Conservation (phyloP, 2,329 filamentous ascomycete species). For the Mollisiaceae sp. region DNA sequence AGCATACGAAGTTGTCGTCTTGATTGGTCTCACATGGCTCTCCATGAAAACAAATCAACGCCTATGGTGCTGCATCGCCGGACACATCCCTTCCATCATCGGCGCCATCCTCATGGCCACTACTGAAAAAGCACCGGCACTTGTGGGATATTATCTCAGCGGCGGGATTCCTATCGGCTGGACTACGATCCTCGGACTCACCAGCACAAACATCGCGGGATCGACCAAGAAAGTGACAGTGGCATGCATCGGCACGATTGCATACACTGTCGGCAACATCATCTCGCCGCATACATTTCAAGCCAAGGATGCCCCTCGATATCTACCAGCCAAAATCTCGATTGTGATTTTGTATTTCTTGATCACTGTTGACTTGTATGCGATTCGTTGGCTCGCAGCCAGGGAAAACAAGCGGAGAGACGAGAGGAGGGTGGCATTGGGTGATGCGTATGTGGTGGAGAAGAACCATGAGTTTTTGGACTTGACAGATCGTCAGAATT, state of each 20-base stretch:
- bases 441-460: conserved; percentile 13
- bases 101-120: conserved; percentile 13
- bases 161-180: conserved; percentile 9
- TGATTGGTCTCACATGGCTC: conserved; percentile 36
- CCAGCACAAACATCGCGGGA: conserved; percentile 42
- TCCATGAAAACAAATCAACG: conserved; percentile 17
- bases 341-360: conserved; percentile 20
- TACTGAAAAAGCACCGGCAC: conserved; percentile 9
- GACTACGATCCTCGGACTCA: conserved; percentile 8
- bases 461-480: conserved; percentile 26
- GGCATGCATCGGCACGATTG: conserved; percentile 51
- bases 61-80: conserved; percentile 12
- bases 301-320: conserved; percentile 53
- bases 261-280: conserved; percentile 59
- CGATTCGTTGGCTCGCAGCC: conserved; percentile 41
- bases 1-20: conserved; percentile 12
- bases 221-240: conserved; percentile 55
- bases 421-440: conserved; percentile 33
- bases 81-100: conserved; percentile 10
- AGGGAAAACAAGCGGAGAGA: conserved; percentile 45
- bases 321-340: conserved; percentile 13
- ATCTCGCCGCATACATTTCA: conserved; percentile 62
- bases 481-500: conserved; percentile 29
- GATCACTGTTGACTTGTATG: conserved; percentile 22
- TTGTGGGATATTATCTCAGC: conserved; percentile 1